Evolutionary conservation across 2,329 filamentous ascomycete species (phyloP).

Genomic region (Penicillium palitans): DNA sequence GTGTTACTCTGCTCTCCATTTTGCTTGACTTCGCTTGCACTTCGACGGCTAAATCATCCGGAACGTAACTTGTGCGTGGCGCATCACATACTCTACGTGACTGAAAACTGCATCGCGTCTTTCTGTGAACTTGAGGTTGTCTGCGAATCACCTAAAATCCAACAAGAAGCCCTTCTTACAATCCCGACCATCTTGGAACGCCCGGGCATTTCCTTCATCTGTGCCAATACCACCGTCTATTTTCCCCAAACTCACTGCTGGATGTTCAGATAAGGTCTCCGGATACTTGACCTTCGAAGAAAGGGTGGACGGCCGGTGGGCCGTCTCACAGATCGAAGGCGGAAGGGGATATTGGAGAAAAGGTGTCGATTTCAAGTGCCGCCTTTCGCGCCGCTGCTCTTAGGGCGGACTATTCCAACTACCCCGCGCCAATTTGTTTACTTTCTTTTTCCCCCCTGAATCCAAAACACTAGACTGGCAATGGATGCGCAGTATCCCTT

Average conservation of each 20-base stretch:
- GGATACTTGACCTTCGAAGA: conserved; percentile 11
- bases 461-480: conserved; percentile 4
- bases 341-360: conserved; percentile 12
- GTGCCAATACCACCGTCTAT: conserved; percentile 2
- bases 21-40: background rate
- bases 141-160: background rate
- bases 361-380: background rate
- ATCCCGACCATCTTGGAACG: background rate
- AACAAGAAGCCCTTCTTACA: background rate
- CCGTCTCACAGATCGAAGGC: conserved; percentile 25
- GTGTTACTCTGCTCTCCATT: background rate
- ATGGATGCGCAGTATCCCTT: conserved; percentile 67
- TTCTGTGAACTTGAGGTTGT: background rate
- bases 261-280: conserved; percentile 11
- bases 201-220: background rate
- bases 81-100: background rate
- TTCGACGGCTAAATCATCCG: background rate
- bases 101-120: background rate
- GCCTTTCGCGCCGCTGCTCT: background rate
- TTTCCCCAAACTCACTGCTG: conserved; percentile 2
- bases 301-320: conserved; percentile 28
- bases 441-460: background rate
- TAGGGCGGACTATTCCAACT: background rate
- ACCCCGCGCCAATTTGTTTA: background rate
- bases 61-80: background rate